phyloP scores from a whole-genome alignment of 306 rosid genomes.

The Mimosa bimucronata region DNA sequence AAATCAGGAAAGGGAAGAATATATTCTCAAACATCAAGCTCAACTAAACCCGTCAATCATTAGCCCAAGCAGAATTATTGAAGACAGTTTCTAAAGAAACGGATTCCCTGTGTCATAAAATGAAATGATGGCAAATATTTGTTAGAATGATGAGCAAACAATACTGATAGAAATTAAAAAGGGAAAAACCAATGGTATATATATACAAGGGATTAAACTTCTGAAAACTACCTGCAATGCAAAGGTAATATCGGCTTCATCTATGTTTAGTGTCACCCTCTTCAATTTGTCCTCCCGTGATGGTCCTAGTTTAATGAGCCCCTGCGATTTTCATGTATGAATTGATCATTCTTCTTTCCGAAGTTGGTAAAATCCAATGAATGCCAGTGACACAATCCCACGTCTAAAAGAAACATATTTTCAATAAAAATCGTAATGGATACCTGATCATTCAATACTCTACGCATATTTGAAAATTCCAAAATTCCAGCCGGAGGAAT shows the following conservation, averaged over 20 bases:
- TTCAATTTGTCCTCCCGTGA: constrained; percentile 72
- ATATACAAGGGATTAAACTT: background rate
- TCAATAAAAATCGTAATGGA: background rate
- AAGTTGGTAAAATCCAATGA: background rate
- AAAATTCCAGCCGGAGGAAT: constrained; percentile 70
- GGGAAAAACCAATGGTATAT: too few species aligned
- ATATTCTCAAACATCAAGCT: constrained; percentile 25
- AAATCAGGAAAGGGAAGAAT: constrained; percentile 26
- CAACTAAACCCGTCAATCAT: constrained; percentile 24
- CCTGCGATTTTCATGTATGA: constrained; percentile 54
- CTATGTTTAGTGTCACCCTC: constrained; percentile 68
- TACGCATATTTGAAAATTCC: constrained; percentile 82
- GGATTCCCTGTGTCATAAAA: constrained; percentile 75
- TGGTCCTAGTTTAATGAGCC: constrained; percentile 81
- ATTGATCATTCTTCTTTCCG: constrained; percentile 22
- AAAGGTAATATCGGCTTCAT: constrained; percentile 75
- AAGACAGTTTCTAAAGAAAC: constrained; percentile 79
- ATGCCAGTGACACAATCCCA: background rate
- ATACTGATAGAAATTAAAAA: background rate
- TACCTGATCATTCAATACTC: constrained; percentile 91
- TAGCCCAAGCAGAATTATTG: constrained; percentile 41
- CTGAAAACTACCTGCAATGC: constrained; percentile 71
- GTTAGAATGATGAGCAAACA: constrained; percentile 2
- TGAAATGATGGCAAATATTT: constrained; percentile 20
- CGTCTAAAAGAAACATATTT: constrained; percentile 21